phyloP scores from a whole-genome alignment of 768 basidiomycete species.

The Chlorophyllum brunneum region DNA sequence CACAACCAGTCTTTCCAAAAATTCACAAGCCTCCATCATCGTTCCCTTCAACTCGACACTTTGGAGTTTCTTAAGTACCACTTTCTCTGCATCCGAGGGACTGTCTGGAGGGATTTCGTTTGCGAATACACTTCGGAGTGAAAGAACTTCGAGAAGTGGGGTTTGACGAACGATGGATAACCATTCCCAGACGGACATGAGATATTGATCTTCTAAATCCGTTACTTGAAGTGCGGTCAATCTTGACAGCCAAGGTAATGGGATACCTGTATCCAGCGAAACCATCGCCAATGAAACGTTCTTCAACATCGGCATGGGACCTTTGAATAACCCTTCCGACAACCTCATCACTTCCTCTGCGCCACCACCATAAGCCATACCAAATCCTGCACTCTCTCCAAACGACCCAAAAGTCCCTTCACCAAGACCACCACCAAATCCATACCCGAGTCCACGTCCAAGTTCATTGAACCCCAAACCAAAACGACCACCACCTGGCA shows the following conservation, averaged over 20 bases:
- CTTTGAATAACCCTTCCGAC: not conserved
- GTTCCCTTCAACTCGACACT: not conserved
- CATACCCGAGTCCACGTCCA: too few species aligned
- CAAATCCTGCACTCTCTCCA: not conserved
- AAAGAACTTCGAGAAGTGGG: not conserved
- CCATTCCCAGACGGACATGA: constrained; percentile 7
- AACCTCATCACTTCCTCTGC: not conserved
- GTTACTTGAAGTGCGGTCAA: constrained; percentile 7
- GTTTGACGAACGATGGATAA: constrained; percentile 7
- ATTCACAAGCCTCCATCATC: constrained; percentile 8
- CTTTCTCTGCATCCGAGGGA: too few species aligned
- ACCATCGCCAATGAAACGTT: constrained; percentile 7
- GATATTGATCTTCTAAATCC: constrained; percentile 4
- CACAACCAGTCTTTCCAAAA: constrained; percentile 6
- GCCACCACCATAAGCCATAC: not conserved
- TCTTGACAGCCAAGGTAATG: constrained; percentile 1
- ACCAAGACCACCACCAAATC: not conserved
- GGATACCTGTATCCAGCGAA: not conserved
- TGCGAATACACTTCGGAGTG: not conserved
- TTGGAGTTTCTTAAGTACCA: constrained; percentile 3
- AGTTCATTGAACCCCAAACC: too few species aligned
- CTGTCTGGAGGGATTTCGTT: too few species aligned
- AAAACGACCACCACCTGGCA: too few species aligned
- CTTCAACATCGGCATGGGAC: not conserved
- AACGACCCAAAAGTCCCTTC: not conserved